A percentile compares a stretch with the other conserved stretches of the same genome.
Evolutionary conservation across 352 stramenopile species (phyloP).

Genomic region (Globisporangium heterothallicum): DNA sequence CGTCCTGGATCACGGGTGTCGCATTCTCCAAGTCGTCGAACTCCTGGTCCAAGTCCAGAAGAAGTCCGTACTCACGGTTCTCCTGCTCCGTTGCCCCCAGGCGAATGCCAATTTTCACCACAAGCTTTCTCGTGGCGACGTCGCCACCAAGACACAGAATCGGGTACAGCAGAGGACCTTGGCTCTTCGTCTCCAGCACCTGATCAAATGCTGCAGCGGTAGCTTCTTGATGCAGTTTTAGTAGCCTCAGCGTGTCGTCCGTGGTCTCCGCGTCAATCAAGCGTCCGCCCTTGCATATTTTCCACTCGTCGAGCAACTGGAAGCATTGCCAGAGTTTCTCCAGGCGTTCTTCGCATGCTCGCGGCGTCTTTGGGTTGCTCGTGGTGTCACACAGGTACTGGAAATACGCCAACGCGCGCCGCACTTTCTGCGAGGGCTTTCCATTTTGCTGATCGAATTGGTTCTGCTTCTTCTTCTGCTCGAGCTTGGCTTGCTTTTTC

Average conservation of each 20-base stretch:
- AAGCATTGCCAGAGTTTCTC: constrained; percentile 72
- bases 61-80: constrained; percentile 58
- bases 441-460: constrained; percentile 23
- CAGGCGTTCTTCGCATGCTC: constrained; percentile 40
- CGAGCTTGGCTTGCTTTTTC: constrained; percentile 38
- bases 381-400: constrained; percentile 52
- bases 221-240: constrained; percentile 50
- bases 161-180: constrained; percentile 41
- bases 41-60: constrained; percentile 53
- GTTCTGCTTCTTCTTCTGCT: constrained; percentile 34
- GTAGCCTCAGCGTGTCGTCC: constrained; percentile 33
- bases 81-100: constrained; percentile 39
- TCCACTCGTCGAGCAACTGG: constrained; percentile 71
- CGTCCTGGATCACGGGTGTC: neutral
- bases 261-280: constrained; percentile 59
- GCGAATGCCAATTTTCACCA: constrained; percentile 39
- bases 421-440: constrained; percentile 43
- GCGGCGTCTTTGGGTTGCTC: constrained; percentile 22
- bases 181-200: constrained; percentile 28
- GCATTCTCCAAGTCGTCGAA: constrained; percentile 18
- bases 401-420: constrained; percentile 54
- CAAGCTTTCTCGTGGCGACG: constrained; percentile 23
- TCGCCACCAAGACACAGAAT: constrained; percentile 39
- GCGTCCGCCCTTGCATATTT: constrained; percentile 59
- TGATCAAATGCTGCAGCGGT: constrained; percentile 41